Base-by-base conservation (phyloP, 768 basidiomycete genomes). In the Paxillus ammoniavirescens region DNA sequence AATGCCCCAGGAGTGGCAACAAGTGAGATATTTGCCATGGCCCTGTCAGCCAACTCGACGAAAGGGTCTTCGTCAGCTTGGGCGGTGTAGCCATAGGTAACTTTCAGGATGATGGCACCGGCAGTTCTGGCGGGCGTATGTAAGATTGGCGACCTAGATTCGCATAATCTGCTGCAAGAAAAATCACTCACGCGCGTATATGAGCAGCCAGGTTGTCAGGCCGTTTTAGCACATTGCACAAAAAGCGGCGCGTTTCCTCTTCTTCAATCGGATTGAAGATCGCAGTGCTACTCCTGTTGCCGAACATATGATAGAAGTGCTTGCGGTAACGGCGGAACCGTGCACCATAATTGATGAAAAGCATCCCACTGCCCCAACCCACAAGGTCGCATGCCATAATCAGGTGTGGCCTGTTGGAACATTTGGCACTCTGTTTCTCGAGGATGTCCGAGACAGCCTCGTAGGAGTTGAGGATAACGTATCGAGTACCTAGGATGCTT, bases 361-460 rank as follows among this genome's bases (percentile, higher is more conserved):
- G 5, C 23, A 64, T 23, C 9, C 12, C 47, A 6, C 58, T 43
- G 1, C 5, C 1, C 33, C 49, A 48, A 0, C 57, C 61, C 74
- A 54, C 52, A 36, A 66, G 41, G 10, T 66, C 65, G 5, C 18
- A 7, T 15, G 50, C 55, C 65, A 67, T 62, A 17, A 52, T 53
- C 7, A 56, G 4, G 36, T 40, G 43, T 7, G 61, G 58, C 49
- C 65, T 56, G 26, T 63, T 21, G 13, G 82, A 82, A 59, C 81
- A 83, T 43, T 80, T 78, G n/a, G 74, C 61, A 49, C 81, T 76
- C 47, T 80, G 73, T 60, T 75, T 81, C 40, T 82, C 82, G 23
- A 85, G 68, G 18, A 85, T 65, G 48, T 78, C 80, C 9, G 72
- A 71, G 33, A 74, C 73, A 7, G 72, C 75, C 54, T 75, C 69